Evolutionary conservation across 176 grass and related monocot species (phyloP).

Genomic region (Aechmea fasciata): DNA sequence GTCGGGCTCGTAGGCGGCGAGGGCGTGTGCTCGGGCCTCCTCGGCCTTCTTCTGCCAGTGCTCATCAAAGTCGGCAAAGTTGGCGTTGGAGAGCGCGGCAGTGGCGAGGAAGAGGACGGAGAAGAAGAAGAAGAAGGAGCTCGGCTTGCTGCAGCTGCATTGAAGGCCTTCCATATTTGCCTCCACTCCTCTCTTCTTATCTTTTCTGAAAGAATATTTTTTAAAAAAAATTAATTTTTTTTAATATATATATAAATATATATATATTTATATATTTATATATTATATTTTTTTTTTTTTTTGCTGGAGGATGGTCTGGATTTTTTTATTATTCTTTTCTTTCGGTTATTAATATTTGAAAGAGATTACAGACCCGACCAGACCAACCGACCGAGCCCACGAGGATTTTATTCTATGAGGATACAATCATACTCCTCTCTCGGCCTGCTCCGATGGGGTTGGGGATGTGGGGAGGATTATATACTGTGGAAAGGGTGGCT

Average conservation of each 20-base stretch:
- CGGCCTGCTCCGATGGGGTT: background rate
- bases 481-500: slow-evolving; percentile 26
- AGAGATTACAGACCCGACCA: background rate
- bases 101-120: slow-evolving; percentile 30
- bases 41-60: slow-evolving; percentile 38
- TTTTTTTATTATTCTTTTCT: background rate
- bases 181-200: background rate
- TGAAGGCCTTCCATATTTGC: slow-evolving; percentile 7
- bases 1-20: slow-evolving; percentile 38
- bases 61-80: slow-evolving; percentile 30
- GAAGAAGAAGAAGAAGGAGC: slow-evolving; percentile 38
- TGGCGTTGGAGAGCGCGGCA: slow-evolving; percentile 17
- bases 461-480: slow-evolving; percentile 11
- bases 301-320: background rate
- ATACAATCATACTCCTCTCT: background rate
- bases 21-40: slow-evolving; percentile 9
- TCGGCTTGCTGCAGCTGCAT: slow-evolving; percentile 30
- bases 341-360: background rate
- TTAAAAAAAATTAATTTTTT: background rate
- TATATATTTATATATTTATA: too few species aligned
- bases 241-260: too few species aligned
- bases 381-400: background rate
- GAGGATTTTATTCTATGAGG: background rate
- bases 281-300: background rate
- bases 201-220: background rate